Conservation (phyloP, 257 asterid genomes). For the Solanum microdontum region DNA sequence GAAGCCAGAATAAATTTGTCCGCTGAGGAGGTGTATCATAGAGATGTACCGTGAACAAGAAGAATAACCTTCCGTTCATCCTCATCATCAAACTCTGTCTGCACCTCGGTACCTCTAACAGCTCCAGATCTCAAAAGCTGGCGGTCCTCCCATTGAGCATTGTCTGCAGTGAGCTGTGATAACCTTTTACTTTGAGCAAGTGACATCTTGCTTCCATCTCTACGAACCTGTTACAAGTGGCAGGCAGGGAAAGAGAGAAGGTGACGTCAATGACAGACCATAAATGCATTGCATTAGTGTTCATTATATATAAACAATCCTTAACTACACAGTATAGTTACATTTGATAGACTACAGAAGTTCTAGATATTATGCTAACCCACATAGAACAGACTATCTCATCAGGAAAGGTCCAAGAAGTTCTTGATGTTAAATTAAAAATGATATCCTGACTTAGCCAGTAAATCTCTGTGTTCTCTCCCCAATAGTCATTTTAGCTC, state of each 20-base stretch:
- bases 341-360: not conserved
- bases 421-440: not conserved
- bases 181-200: slow-evolving; percentile 91
- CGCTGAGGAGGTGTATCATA: not conserved
- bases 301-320: not conserved
- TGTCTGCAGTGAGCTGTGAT: slow-evolving; percentile 94
- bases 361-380: not conserved
- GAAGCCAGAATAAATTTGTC: not conserved
- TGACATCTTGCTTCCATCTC: slow-evolving; percentile 93
- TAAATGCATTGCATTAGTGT: not conserved
- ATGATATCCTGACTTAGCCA: not conserved
- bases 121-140: slow-evolving; percentile 98
- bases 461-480: not conserved
- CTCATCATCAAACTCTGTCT: slow-evolving; percentile 92
- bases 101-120: slow-evolving; percentile 91
- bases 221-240: slow-evolving; percentile 46
- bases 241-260: not conserved
- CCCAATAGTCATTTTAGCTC: not conserved
- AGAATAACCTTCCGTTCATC: slow-evolving; percentile 89
- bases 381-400: not conserved
- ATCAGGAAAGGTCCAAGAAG: not conserved
- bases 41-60: slow-evolving; percentile 77
- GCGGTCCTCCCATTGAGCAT: slow-evolving; percentile 99
- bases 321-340: not conserved
- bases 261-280: not conserved